phyloP scores from a whole-genome alignment of 768 basidiomycete genomes.

The Suillus bovinus region DNA sequence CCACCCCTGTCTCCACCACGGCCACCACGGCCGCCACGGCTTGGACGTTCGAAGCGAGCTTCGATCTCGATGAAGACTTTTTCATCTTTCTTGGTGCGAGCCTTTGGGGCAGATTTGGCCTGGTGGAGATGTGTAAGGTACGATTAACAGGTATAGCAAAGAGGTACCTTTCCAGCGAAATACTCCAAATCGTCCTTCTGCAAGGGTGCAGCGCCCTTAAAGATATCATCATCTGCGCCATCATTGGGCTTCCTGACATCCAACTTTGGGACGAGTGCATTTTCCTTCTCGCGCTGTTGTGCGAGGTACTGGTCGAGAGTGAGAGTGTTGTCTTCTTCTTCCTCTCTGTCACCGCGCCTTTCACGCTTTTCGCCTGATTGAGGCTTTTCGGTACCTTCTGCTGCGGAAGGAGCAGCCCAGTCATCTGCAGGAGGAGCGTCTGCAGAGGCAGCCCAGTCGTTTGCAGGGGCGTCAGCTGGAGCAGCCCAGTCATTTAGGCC shows the following conservation, averaged over 20 bases:
- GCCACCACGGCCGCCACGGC: constrained; percentile 62
- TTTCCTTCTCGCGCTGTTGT: constrained; percentile 67
- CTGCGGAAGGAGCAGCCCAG: constrained; percentile 36
- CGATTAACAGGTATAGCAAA: not conserved
- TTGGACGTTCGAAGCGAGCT: constrained; percentile 81
- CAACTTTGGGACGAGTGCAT: constrained; percentile 67
- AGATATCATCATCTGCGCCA: constrained; percentile 65
- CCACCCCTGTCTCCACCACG: constrained; percentile 49
- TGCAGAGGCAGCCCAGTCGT: constrained; percentile 39
- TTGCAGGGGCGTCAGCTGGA: constrained; percentile 31
- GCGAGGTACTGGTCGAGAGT: constrained; percentile 93
- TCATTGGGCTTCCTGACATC: constrained; percentile 80
- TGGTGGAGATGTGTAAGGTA: constrained; percentile 40
- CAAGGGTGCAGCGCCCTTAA: constrained; percentile 71
- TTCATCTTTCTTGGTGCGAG: constrained; percentile 79
- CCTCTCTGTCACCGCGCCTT: constrained; percentile 58
- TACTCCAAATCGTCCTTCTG: constrained; percentile 73
- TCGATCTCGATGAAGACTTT: constrained; percentile 94
- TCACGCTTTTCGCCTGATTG: constrained; percentile 36
- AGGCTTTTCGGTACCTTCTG: constrained; percentile 35
- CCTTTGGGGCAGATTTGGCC: constrained; percentile 66
- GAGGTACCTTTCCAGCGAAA: constrained; percentile 85
- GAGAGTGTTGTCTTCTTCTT: constrained; percentile 92
- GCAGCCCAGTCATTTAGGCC: constrained; percentile 32
- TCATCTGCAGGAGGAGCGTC: constrained; percentile 36